Conservation (phyloP, 202 grass and related monocot species). For the Panicum virgatum region DNA sequence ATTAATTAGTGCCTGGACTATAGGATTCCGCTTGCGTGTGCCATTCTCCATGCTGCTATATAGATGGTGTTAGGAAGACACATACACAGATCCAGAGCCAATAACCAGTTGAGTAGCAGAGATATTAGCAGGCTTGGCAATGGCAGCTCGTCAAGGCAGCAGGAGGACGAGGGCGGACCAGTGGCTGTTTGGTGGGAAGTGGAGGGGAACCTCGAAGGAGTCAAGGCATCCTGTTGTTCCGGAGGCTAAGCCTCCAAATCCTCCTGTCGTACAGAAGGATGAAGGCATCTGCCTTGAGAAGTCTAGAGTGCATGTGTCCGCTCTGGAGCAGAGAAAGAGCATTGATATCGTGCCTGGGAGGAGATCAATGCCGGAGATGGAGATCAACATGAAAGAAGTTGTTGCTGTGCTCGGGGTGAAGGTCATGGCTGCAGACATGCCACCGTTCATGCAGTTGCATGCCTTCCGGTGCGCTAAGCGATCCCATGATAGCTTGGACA, state of each 20-base stretch:
- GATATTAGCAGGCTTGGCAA: constrained; percentile 17
- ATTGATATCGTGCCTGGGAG: constrained; percentile 52
- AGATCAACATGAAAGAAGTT: constrained; percentile 60
- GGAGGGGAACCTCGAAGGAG: constrained; percentile 45
- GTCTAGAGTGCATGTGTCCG: constrained; percentile 52
- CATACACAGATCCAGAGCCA: constrained; percentile 32
- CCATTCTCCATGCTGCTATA: constrained; percentile 41
- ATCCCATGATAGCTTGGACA: constrained; percentile 60
- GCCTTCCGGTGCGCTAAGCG: constrained; percentile 71
- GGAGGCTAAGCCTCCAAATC: constrained; percentile 32
- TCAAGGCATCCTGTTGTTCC: constrained; percentile 26
- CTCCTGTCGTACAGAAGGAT: constrained; percentile 22
- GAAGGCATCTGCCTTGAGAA: constrained; percentile 58
- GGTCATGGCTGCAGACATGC: constrained; percentile 78
- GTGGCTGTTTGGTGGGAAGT: constrained; percentile 50
- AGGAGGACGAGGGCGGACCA: constrained; percentile 44
- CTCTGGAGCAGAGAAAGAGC: constrained; percentile 19
- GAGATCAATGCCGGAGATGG: constrained; percentile 75
- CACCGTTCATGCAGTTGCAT: constrained; percentile 78
- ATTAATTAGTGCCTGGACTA: constrained; percentile 36
- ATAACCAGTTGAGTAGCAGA: constrained; percentile 7
- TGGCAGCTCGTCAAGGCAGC: constrained; percentile 32
- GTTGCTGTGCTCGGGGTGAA: constrained; percentile 59
- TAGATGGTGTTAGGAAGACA: constrained; percentile 21
- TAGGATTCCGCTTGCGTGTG: constrained; percentile 31